These are phyloP conservation scores for Colletotrichum incanum DNA, from an alignment of 2,329 filamentous ascomycete genomes.

Conservation along the genomic window DNA sequence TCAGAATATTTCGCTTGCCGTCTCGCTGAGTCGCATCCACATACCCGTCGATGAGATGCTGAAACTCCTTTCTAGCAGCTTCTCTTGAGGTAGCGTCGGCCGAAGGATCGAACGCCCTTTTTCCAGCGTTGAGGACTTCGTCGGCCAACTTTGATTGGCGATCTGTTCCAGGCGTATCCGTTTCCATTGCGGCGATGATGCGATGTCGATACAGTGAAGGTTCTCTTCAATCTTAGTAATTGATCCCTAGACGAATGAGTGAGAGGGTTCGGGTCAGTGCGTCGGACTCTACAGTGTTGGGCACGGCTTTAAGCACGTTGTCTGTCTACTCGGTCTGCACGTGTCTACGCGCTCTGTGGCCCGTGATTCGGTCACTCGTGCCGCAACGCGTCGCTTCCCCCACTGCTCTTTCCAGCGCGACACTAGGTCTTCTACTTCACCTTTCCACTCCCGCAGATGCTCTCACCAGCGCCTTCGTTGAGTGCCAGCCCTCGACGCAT, in stretches of 20 bases:
- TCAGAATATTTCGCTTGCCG: constrained; percentile 46
- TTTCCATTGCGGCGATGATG: constrained; percentile 33
- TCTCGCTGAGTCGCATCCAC: constrained; percentile 7
- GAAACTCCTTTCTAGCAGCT: constrained; percentile 57
- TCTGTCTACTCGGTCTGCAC: constrained; percentile 45
- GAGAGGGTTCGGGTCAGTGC: background rate
- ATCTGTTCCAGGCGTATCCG: constrained; percentile 27
- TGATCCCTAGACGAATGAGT: background rate
- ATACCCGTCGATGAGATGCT: constrained; percentile 66
- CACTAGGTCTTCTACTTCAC: background rate
- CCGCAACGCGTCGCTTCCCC: constrained; percentile 13
- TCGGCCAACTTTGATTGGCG: constrained; percentile 48
- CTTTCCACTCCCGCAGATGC: background rate
- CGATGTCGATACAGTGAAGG: background rate
- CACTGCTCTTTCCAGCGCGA: background rate
- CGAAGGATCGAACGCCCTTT: constrained; percentile 65
- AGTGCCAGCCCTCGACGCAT: background rate
- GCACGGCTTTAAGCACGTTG: background rate
- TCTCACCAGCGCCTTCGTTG: background rate
- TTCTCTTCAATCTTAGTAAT: constrained; percentile 12
- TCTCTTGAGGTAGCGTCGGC: constrained; percentile 52
- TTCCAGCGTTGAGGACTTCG: constrained; percentile 58
- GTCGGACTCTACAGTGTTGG: background rate
- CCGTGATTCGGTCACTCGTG: background rate
- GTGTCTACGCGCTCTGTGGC: constrained; percentile 45